Evolutionary conservation across 1,284 basidiomycete species (phyloP), one percentile per base, ranked within the genome.

Genomic region (Papiliotrema nemorosa): DNA sequence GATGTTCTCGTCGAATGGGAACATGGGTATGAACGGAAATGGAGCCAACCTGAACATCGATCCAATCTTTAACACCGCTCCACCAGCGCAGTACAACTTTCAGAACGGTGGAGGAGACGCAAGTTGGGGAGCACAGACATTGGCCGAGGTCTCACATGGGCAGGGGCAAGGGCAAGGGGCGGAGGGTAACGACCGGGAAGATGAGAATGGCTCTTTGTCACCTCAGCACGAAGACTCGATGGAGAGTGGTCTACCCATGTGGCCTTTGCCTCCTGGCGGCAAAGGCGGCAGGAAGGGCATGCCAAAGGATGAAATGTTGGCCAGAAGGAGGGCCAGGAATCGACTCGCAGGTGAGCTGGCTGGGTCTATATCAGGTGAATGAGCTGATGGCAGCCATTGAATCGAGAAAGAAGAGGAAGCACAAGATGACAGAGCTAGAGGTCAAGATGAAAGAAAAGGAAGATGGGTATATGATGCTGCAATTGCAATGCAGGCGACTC

Each of bases 281-380:
- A 53, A 55, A 34, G 58, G 62, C 4, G 54, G 60, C 1, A 53
- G 64, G 37, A 59, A 58, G 44, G 49, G 49, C 39, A 59, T 66
- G 55, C 50, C 57, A 3, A 54, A 58, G 36, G 64, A 67, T 14
- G 64, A 67, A 39, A 45, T 62, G 26, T 25, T 57, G 33, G 55
- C 54, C 3, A 57, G 63, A 27, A 39, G 63, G 29, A 49, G 58
- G 34, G 64, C 58, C 13, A 50, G 64, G 34, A 67, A 67, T 40
- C 53, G 53, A 34, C 55, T 59, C 7, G 51, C 59, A 14, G 63
- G 64, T 63, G 51, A 54, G 57, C 50, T 10, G 5, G 12, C 7
- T 4, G 1, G 18, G 14, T 13, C 20, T 4, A 20, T 13, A 31
- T 16, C 3, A 14, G 7, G 35, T n/a, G 27, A 2, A 24, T 22